These are phyloP conservation scores for Hypoxylon rubiginosum DNA, from an alignment of 2,329 filamentous ascomycete genomes.

Conservation along the genomic window DNA sequence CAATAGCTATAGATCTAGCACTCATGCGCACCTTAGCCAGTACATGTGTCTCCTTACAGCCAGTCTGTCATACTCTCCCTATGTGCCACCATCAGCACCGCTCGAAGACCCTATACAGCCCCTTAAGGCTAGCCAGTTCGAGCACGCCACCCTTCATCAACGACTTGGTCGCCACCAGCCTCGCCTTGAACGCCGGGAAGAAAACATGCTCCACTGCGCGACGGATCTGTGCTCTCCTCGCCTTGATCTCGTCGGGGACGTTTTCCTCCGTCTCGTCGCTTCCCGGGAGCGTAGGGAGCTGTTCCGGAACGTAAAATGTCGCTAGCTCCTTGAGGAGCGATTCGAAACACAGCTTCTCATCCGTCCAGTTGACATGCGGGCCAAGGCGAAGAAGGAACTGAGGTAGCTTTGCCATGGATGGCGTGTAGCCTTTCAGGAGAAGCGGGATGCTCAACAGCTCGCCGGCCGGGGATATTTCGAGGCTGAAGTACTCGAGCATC, in stretches of 20 bases:
- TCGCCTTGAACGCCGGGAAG: constrained; percentile 88
- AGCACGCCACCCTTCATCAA: constrained; percentile 81
- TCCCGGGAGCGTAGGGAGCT: constrained; percentile 68
- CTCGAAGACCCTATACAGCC: constrained; percentile 94
- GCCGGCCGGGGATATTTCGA: constrained; percentile 84
- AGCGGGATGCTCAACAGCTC: constrained; percentile 85
- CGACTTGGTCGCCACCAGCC: constrained; percentile 83
- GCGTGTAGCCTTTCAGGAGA: constrained; percentile 89
- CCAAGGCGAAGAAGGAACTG: constrained; percentile 89
- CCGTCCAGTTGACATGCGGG: constrained; percentile 87
- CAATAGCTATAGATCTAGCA: too few species aligned
- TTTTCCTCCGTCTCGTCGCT: constrained; percentile 54
- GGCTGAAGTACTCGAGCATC: constrained; percentile 91
- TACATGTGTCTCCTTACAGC: neutral
- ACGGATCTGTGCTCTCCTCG: constrained; percentile 76
- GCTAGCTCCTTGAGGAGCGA: constrained; percentile 89
- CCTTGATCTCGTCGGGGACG: constrained; percentile 64
- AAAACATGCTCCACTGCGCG: constrained; percentile 85
- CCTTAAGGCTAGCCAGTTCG: constrained; percentile 92
- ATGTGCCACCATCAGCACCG: constrained; percentile 72
- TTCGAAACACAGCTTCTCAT: constrained; percentile 88
- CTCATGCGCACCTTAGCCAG: too few species aligned
- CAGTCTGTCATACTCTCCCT: neutral
- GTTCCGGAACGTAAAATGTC: constrained; percentile 90
- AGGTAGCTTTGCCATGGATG: constrained; percentile 87